Evolutionary conservation across 1,284 basidiomycete species (phyloP), one percentile per base, ranked within the genome.

Genomic region (Ganoderma leucocontextum): DNA sequence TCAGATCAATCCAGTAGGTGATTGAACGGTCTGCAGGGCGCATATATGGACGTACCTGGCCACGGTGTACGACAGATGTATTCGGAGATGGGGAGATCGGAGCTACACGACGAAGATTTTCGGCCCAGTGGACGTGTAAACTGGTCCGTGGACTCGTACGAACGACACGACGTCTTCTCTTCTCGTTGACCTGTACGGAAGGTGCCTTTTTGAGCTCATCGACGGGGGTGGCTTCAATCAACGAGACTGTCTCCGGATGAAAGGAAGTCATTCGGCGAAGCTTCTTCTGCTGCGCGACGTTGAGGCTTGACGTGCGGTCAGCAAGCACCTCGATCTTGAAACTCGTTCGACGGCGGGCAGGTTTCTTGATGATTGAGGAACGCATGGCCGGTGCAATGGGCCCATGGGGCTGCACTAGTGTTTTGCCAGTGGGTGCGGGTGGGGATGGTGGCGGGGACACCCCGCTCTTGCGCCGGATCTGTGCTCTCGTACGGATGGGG

Each of bases 401-500:
- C 2, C 29, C 29, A 2, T 1, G 22, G 19, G 29, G 36, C n/a
- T 39, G 33, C 10, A n/a, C n/a, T n/a, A 15, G 5, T n/a, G 38
- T 12, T 22, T 39, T 22, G 17, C 17, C n/a, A 12, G 36, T 10
- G 15, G 15, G 2, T 4, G 25, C 15, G n/a, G 42, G 12, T 22
- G 3, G 25, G 8, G 22, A 25, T 22, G 60, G 17, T 22, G 42
- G 42, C 10, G 19, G 58, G 17, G 39, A n/a, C 39, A 22, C 42
- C 12, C 41, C 33, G 15, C 29, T 69, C 41, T 60, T 59, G 47
- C 42, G 62, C 8, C 62, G 65, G 7, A 55, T 53, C 12, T 49
- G 62, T 17, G 65, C 64, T 15, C 68, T 65, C 8, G 68, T 70
- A 4, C 49, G 65, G 10, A 67, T 62, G 52, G 62, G 65, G 17